phyloP scores from a whole-genome alignment of 1,284 basidiomycete genomes.

The Cryptococcus amylolentus region DNA sequence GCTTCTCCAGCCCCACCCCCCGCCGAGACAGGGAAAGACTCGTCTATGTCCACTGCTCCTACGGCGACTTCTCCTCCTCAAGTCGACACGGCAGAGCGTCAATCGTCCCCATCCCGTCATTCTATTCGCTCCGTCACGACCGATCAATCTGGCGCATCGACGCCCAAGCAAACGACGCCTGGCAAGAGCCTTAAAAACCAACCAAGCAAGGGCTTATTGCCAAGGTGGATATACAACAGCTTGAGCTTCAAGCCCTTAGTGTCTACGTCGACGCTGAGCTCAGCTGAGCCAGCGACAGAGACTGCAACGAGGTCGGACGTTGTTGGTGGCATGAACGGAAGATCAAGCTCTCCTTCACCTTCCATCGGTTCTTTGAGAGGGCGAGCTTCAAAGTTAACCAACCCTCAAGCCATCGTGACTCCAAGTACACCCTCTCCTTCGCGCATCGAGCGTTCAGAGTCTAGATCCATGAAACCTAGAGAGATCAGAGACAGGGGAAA shows the following conservation, averaged over 20 bases:
- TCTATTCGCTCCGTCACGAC: constrained; percentile 12
- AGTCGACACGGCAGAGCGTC: background rate
- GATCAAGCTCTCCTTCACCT: constrained; percentile 29
- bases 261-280: constrained; percentile 33
- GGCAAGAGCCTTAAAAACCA: constrained; percentile 35
- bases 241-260: constrained; percentile 12
- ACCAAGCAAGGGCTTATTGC: constrained; percentile 30
- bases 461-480: background rate
- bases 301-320: constrained; percentile 37
- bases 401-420: constrained; percentile 27
- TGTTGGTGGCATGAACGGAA: constrained; percentile 12
- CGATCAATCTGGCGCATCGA: constrained; percentile 32
- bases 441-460: background rate
- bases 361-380: constrained; percentile 29
- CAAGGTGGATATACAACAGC: background rate
- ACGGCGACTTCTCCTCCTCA: background rate
- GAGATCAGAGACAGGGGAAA: constrained; percentile 8
- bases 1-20: background rate
- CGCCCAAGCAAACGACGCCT: constrained; percentile 31
- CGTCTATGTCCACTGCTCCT: too few relatives aligned
- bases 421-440: constrained; percentile 31
- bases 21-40: background rate
- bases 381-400: constrained; percentile 12
- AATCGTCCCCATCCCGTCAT: constrained; percentile 18
- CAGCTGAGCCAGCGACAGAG: constrained; percentile 35